Evolutionary conservation across 306 rosid genomes (phyloP).

Genomic region (Herpetospermum pedunculosum): DNA sequence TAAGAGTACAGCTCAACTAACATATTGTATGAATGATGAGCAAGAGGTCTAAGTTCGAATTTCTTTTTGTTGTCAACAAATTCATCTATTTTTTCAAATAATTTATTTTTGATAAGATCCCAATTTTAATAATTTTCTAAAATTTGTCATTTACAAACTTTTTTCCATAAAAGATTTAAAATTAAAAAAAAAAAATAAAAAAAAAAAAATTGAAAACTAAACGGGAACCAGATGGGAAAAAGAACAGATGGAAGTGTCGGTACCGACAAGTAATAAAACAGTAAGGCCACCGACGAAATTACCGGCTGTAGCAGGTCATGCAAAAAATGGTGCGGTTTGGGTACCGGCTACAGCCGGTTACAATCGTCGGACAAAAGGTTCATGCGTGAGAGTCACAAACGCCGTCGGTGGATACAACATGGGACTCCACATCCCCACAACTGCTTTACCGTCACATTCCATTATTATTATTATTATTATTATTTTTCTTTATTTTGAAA

Average conservation of each 20-base stretch:
- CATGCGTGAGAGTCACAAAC: slow-evolving; percentile 3
- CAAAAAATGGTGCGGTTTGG: not conserved
- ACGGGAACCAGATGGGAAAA: not conserved
- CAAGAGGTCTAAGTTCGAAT: no score
- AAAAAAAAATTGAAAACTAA: not conserved
- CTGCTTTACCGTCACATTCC: not conserved
- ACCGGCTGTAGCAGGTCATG: not conserved
- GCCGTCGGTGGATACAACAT: slow-evolving; percentile 11
- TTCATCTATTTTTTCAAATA: no score
- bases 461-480: not conserved
- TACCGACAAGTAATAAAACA: not conserved
- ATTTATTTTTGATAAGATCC: no score
- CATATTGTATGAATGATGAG: no score
- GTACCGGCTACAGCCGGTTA: not conserved
- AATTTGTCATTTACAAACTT: not conserved
- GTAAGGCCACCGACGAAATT: not conserved
- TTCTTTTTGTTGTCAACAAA: no score
- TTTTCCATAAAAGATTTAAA: not conserved
- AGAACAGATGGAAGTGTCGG: slow-evolving; percentile 1
- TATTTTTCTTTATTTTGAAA: not conserved
- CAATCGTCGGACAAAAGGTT: not conserved
- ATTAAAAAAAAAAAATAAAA: not conserved
- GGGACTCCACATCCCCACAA: slow-evolving; percentile 8
- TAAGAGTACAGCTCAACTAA: no score
- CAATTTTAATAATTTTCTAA: not conserved